Conservation (phyloP, 2,329 filamentous ascomycete genomes). For the Xylariaceae sp. region DNA sequence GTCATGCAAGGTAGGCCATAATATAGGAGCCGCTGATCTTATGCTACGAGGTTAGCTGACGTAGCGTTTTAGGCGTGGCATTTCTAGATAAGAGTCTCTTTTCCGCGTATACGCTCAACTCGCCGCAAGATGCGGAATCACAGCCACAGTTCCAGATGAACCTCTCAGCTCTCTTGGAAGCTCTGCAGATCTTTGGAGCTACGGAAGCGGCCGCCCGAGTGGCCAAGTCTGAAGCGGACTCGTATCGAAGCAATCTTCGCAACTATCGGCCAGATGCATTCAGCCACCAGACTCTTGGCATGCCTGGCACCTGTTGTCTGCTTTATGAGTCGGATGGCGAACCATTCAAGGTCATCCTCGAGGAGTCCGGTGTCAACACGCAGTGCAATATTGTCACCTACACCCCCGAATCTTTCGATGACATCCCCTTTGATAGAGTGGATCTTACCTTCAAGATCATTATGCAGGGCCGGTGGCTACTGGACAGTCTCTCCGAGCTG, state of each 20-base stretch:
- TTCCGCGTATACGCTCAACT: slow-evolving; percentile 70
- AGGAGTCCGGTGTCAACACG: slow-evolving; percentile 79
- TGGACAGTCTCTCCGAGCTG: slow-evolving; percentile 65
- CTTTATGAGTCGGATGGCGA: slow-evolving; percentile 68
- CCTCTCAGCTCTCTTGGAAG: slow-evolving; percentile 80
- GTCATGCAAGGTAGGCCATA: slow-evolving; percentile 75
- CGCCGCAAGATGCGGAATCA: slow-evolving; percentile 33
- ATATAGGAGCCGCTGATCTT: slow-evolving; percentile 5
- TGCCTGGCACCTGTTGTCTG: slow-evolving; percentile 79
- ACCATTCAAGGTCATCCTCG: slow-evolving; percentile 75
- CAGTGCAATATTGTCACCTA: slow-evolving; percentile 89
- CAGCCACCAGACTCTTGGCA: slow-evolving; percentile 71
- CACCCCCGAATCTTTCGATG: slow-evolving; percentile 62
- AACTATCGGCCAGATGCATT: slow-evolving; percentile 67
- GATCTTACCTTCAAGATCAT: slow-evolving; percentile 86
- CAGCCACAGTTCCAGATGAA: slow-evolving; percentile 79
- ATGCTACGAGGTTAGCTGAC: slow-evolving; percentile 10
- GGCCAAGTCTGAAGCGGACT: slow-evolving; percentile 51
- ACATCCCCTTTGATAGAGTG: slow-evolving; percentile 82
- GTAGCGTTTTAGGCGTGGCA: slow-evolving; percentile 49
- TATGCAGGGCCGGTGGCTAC: slow-evolving; percentile 69
- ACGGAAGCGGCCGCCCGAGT: slow-evolving; percentile 57
- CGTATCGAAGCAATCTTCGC: slow-evolving; percentile 53
- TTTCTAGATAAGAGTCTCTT: slow-evolving; percentile 88
- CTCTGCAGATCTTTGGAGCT: slow-evolving; percentile 91